These are phyloP conservation scores for Plasmodium reichenowi DNA, from an alignment of 169 alveolate species.

Conservation along the genomic window DNA sequence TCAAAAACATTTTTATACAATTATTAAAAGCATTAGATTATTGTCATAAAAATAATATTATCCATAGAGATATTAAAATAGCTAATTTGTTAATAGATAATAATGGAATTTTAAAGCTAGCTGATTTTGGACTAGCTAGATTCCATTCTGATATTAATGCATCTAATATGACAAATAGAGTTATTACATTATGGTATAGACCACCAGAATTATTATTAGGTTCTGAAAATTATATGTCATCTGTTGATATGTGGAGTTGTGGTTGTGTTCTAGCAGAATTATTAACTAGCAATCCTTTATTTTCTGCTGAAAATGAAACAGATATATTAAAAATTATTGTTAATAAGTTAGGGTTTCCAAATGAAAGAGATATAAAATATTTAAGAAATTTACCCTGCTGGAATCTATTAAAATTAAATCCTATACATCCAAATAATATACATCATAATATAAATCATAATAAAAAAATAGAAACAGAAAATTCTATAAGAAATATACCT, in stretches of 20 bases:
- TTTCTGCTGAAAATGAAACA: slow-evolving; percentile 92
- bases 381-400: slow-evolving; percentile 81
- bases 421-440: slow-evolving; percentile 81
- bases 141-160: slow-evolving; percentile 80
- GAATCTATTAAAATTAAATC: slow-evolving; percentile 79
- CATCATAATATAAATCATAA: slow-evolving; percentile 59
- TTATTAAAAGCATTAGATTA: slow-evolving; percentile 89
- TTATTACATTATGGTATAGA: slow-evolving; percentile 97
- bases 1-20: slow-evolving; percentile 88
- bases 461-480: slow-evolving; percentile 80
- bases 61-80: slow-evolving; percentile 93
- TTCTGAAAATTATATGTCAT: slow-evolving; percentile 88
- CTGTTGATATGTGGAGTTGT: slow-evolving; percentile 97
- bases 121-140: slow-evolving; percentile 97
- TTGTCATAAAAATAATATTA: slow-evolving; percentile 90
- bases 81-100: slow-evolving; percentile 93
- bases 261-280: slow-evolving; percentile 96
- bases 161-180: slow-evolving; percentile 93
- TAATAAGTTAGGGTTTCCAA: slow-evolving; percentile 82
- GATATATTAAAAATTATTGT: slow-evolving; percentile 87
- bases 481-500: slow-evolving; percentile 76
- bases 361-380: slow-evolving; percentile 77
- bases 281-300: slow-evolving; percentile 90
- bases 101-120: slow-evolving; percentile 95
- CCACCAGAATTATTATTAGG: slow-evolving; percentile 98